A percentile compares a stretch with the other conserved stretches of the same genome.
These are phyloP conservation scores for Geosmithia putterillii DNA, from an alignment of 2,329 filamentous ascomycete genomes.

Conservation along the genomic window DNA sequence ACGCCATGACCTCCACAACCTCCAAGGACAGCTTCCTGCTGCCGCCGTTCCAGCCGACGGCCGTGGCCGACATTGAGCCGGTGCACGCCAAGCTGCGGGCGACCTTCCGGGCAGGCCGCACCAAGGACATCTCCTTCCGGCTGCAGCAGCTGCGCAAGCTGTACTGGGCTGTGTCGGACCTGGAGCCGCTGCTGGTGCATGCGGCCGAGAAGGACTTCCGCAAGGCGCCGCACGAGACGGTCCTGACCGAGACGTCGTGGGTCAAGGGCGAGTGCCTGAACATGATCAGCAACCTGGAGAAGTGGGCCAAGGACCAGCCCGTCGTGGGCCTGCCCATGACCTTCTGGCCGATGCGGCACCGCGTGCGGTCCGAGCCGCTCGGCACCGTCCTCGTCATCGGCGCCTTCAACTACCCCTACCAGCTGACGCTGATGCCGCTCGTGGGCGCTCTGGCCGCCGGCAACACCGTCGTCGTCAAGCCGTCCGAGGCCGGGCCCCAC, in stretches of 20 bases:
- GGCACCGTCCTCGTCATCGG: constrained; percentile 78
- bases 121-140: constrained; percentile 71
- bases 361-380: constrained; percentile 76
- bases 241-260: constrained; percentile 66
- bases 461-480: constrained; percentile 83
- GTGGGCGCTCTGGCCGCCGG: constrained; percentile 87
- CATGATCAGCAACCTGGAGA: constrained; percentile 63
- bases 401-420: constrained; percentile 87
- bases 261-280: constrained; percentile 71
- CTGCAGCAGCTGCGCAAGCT: constrained; percentile 81
- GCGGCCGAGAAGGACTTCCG: constrained; percentile 67
- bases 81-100: constrained; percentile 48
- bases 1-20: background rate
- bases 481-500: constrained; percentile 68
- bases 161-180: constrained; percentile 85
- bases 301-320: constrained; percentile 74
- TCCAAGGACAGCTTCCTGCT: no score
- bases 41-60: constrained; percentile 43
- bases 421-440: constrained; percentile 65
- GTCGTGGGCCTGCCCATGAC: constrained; percentile 56
- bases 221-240: constrained; percentile 65
- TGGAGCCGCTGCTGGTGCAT: constrained; percentile 57
- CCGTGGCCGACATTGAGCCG: constrained; percentile 52
- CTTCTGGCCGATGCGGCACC: constrained; percentile 59
- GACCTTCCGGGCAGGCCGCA: constrained; percentile 70